Percentiles rank a stretch among this genome's conserved stretches.
Conservation (phyloP, 352 stramenopile species). For the Pythium sukuiense region DNA sequence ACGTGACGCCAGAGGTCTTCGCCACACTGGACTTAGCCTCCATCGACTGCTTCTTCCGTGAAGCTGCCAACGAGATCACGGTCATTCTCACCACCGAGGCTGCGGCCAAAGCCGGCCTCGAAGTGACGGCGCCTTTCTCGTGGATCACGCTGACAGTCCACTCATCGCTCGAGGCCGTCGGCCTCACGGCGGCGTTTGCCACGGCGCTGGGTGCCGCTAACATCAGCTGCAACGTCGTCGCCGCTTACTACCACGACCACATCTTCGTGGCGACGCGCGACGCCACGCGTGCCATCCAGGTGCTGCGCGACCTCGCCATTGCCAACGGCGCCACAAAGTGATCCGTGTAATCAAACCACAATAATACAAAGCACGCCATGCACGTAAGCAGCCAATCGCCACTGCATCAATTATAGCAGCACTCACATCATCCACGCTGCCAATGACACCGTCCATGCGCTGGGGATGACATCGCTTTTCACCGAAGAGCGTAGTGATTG, state of each 20-base stretch:
- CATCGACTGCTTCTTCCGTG: constrained; percentile 24
- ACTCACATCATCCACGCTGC: no score
- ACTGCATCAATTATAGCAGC: no score
- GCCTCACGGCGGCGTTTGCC: constrained; percentile 22
- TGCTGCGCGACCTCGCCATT: constrained; percentile 16
- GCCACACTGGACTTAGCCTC: constrained; percentile 7
- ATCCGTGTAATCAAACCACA: not conserved
- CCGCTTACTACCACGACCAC: constrained; percentile 25
- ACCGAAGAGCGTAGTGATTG: not conserved
- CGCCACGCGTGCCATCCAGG: constrained; percentile 10
- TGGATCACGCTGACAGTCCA: constrained; percentile 27
- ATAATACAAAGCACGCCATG: not conserved
- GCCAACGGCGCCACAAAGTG: constrained; percentile 7
- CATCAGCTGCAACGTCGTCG: constrained; percentile 25
- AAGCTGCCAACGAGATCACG: constrained; percentile 19
- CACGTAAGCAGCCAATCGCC: no score
- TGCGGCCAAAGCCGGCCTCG: constrained; percentile 5
- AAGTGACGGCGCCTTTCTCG: constrained; percentile 8
- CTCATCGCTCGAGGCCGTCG: constrained; percentile 24
- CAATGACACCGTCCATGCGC: no score
- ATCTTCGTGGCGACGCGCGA: constrained; percentile 19
- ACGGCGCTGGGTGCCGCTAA: constrained; percentile 13
- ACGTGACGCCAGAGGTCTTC: constrained; percentile 14
- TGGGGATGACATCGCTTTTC: not conserved
- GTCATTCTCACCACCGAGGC: constrained; percentile 10